Base-by-base conservation (phyloP, 768 basidiomycete genomes). In the Boletus barrowsii region DNA sequence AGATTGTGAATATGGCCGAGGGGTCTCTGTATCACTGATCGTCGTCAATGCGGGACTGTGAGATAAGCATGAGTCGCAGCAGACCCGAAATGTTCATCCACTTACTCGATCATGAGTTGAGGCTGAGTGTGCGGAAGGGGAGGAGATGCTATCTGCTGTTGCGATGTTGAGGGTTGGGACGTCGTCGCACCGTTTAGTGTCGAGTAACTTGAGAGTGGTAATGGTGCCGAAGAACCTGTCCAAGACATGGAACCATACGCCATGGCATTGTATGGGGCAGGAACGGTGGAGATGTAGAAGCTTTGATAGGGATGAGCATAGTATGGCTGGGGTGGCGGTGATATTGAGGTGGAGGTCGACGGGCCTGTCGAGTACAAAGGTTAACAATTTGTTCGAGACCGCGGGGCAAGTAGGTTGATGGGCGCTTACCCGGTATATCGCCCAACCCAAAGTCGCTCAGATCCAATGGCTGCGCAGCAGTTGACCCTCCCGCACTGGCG, bases 131-230 rank as follows among this genome's bases (percentile, higher is more conserved):
- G 47, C 9, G 51, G 47, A 33, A 56, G 50, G 26, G 68, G 58
- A 7, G 71, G 54, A 29, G 74, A 72, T 3, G 63, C 47, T 41
- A 66, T 53, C 35, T 72, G 67, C 29, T 72, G 70, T n/a, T 65
- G 65, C 11, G 73, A 66, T 7, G 68, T 48, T 40, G 73, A 58
- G 18, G 60, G 20, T 46, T 66, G 68, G 15, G 78, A 70, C 2
- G 74, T 80, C 11, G 86, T 87, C n/a, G 88, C 86, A 15, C 86
- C 87, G 66, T 90, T 88, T 45, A 90, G 71, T 43, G 83, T 82
- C n/a, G 89, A 90, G 56, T 89, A 90, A 55, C 72, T 83, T 14
- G 88, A 89, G 29, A 90, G 67, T 0, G 88, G 88, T 2, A 89
- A 48, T 13, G 73, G 70, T 26, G 69, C 63, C 2, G 72, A 66